A percentile compares a stretch with the other conserved stretches of the same genome.
Evolutionary conservation across 257 asterid species (phyloP).

Genomic region (Orobanche coerulescens): DNA sequence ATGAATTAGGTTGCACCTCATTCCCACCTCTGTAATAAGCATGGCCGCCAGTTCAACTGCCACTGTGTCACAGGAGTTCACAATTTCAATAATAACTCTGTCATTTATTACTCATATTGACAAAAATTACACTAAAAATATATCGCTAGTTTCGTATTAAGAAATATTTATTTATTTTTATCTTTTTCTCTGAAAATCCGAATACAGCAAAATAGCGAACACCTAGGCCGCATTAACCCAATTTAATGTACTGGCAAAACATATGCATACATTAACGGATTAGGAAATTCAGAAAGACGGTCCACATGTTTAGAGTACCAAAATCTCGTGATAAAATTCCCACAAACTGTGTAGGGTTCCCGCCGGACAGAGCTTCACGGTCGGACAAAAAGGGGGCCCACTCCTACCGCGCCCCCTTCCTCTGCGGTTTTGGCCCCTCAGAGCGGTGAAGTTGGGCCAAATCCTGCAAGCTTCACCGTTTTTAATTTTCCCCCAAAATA

Average conservation of each 20-base stretch:
- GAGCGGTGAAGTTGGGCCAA: slow-evolving; percentile 26
- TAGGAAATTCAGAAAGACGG: neutral
- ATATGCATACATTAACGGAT: slow-evolving; percentile 12
- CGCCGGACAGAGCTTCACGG: slow-evolving; percentile 39
- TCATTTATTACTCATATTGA: no score
- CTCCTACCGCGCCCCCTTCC: slow-evolving; percentile 21
- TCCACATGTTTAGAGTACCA: slow-evolving; percentile 28
- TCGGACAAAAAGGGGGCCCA: slow-evolving; percentile 32
- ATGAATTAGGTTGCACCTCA: slow-evolving; percentile 35
- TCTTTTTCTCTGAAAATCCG: slow-evolving; percentile 12
- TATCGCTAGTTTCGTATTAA: no score
- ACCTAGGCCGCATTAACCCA: slow-evolving; percentile 20
- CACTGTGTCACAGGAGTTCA: neutral
- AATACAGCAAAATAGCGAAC: slow-evolving; percentile 16
- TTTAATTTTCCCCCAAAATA: neutral
- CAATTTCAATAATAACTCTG: slow-evolving; percentile 12
- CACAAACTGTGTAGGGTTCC: slow-evolving; percentile 32
- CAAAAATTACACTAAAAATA: no score
- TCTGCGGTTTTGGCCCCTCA: slow-evolving; percentile 24
- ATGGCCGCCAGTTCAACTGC: slow-evolving; percentile 23
- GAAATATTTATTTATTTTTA: slow-evolving; percentile 17
- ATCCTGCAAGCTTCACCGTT: slow-evolving; percentile 6
- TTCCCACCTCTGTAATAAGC: slow-evolving; percentile 28
- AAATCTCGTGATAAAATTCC: slow-evolving; percentile 56
- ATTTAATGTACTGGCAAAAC: neutral